Conservation (phyloP, 768 basidiomycete species). For the Mrakia frigida region DNA sequence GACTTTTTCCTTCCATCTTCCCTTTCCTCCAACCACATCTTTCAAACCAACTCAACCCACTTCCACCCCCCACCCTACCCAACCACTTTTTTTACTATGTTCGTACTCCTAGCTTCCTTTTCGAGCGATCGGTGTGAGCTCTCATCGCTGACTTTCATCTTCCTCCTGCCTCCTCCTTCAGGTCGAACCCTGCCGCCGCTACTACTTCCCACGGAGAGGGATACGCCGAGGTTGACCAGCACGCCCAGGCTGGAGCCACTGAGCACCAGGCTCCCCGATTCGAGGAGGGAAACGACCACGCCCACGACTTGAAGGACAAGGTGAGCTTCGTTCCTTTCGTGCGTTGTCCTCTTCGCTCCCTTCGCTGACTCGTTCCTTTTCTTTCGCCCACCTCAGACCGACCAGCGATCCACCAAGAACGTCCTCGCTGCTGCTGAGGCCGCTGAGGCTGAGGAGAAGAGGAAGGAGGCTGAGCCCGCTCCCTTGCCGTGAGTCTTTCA, state of each 20-base stretch:
- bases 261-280: background rate
- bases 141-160: background rate
- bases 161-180: background rate
- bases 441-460: slow-evolving; percentile 19
- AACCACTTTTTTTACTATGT: too few relatives aligned
- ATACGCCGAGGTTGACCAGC: background rate
- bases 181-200: slow-evolving; percentile 18
- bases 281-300: slow-evolving; percentile 25
- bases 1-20: too few relatives aligned
- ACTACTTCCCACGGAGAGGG: slow-evolving; percentile 21
- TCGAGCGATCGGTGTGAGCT: too few relatives aligned
- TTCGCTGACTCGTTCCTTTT: background rate
- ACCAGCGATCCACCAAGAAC: slow-evolving; percentile 27
- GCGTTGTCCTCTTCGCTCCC: background rate
- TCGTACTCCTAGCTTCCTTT: too few relatives aligned
- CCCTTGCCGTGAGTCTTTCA: slow-evolving; percentile 12
- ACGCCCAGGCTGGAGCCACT: background rate
- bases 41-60: too few relatives aligned
- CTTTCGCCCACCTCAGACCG: background rate
- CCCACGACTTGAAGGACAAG: slow-evolving; percentile 23
- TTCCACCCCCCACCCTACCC: too few relatives aligned
- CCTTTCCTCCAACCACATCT: too few relatives aligned
- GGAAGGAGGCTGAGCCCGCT: slow-evolving; percentile 16
- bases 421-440: slow-evolving; percentile 16
- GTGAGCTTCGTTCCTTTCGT: background rate